Conservation (phyloP, 345 rosid species). For the Mangifera indica region DNA sequence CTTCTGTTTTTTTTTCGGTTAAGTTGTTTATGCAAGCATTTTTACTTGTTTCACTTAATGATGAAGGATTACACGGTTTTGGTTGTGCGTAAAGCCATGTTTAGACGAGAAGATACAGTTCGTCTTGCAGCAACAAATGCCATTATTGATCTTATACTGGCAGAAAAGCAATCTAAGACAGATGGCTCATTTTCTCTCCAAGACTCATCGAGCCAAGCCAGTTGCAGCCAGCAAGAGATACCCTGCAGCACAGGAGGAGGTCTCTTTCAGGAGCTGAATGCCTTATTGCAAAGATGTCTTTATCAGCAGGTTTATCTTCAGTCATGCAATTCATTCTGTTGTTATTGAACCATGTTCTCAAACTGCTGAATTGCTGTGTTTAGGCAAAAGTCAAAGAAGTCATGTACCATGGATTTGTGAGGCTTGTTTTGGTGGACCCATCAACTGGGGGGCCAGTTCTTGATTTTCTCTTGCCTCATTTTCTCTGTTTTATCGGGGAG, state of each 20-base stretch:
- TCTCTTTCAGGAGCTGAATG: conserved; percentile 72
- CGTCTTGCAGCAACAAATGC: conserved; percentile 70
- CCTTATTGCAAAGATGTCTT: conserved; percentile 84
- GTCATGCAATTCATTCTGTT: background rate
- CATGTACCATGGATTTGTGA: conserved; percentile 66
- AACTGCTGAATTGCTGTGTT: conserved; percentile 25
- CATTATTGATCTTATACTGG: conserved; percentile 56
- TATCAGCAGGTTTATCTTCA: conserved; percentile 57
- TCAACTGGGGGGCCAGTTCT: conserved; percentile 50
- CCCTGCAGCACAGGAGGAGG: conserved; percentile 37
- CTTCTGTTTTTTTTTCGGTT: background rate
- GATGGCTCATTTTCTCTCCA: conserved; percentile 49
- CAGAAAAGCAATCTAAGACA: conserved; percentile 59
- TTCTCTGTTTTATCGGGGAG: conserved; percentile 66
- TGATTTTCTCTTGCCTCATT: conserved; percentile 83
- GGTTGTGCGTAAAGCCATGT: conserved; percentile 85
- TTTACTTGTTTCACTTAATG: conserved; percentile 10
- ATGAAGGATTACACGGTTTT: conserved; percentile 66
- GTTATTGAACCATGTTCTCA: conserved; percentile 16
- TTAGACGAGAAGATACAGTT: conserved; percentile 71
- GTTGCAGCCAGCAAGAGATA: conserved; percentile 79
- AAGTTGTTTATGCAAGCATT: background rate
- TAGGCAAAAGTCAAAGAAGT: conserved; percentile 68
- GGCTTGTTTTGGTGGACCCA: conserved; percentile 72
- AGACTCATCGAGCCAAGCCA: conserved; percentile 91